phyloP scores from a whole-genome alignment of 1,284 basidiomycete species.

The Leccinum huronense region DNA sequence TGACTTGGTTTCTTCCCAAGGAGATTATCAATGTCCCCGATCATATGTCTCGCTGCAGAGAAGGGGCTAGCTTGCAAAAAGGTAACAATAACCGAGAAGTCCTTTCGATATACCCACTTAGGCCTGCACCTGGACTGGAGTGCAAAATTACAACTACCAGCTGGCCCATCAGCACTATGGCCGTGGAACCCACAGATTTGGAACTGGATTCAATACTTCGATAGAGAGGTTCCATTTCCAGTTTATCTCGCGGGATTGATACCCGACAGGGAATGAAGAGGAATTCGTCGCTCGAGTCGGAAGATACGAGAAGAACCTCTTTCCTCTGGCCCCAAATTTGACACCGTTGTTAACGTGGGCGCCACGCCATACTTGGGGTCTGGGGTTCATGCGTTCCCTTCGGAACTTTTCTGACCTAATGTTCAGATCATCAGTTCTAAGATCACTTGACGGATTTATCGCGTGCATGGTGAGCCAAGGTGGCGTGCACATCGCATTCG shows the following conservation, averaged over 20 bases:
- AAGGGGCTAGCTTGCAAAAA: not conserved
- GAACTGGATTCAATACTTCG: not conserved
- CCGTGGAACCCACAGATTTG: not conserved
- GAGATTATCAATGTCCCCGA: not conserved
- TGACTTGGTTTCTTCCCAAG: not conserved
- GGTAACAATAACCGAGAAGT: not conserved
- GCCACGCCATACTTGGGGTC: not conserved
- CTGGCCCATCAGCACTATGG: not conserved
- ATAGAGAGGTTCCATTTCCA: not conserved
- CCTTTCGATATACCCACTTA: not conserved
- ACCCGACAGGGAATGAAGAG: not conserved
- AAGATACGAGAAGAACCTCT: not conserved
- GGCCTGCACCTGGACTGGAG: not conserved
- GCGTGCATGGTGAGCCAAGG: slow-evolving; percentile 41
- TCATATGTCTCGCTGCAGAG: not conserved
- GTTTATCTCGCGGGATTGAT: not conserved
- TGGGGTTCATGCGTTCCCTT: not conserved
- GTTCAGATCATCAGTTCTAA: slow-evolving; percentile 12
- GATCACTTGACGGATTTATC: slow-evolving; percentile 50
- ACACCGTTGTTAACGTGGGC: not conserved
- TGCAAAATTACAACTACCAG: not conserved
- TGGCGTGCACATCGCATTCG: slow-evolving; percentile 51
- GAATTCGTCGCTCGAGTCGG: not conserved
- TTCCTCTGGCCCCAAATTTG: not conserved
- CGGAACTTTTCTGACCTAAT: not conserved